Percentiles rank a stretch among this genome's conserved stretches.
phyloP scores from a whole-genome alignment of 768 basidiomycete species.

The Leccinum broughii region DNA sequence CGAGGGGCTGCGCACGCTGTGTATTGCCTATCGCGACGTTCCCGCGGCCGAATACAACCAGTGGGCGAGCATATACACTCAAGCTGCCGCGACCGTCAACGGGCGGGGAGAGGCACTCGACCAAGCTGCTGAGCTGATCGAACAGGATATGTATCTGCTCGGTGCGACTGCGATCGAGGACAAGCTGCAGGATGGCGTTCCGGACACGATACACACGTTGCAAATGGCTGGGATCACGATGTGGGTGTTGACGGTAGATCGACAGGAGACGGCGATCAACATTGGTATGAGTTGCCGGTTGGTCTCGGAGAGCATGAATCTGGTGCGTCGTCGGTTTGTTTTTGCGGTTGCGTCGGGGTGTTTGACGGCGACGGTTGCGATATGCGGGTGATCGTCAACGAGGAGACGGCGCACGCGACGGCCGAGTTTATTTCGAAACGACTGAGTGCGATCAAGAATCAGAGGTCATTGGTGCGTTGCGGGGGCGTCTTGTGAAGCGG shows the following conservation, averaged over 20 bases:
- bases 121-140: slow-evolving; percentile 92
- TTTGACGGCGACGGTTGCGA: neutral
- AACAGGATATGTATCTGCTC: slow-evolving; percentile 88
- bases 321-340: slow-evolving; percentile 49
- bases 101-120: slow-evolving; percentile 95
- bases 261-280: slow-evolving; percentile 99
- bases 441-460: slow-evolving; percentile 89
- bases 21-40: slow-evolving; percentile 91
- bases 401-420: slow-evolving; percentile 79
- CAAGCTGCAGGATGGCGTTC: slow-evolving; percentile 97
- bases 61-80: slow-evolving; percentile 86
- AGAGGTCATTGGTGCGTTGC: slow-evolving; percentile 83
- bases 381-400: slow-evolving; percentile 89
- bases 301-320: slow-evolving; percentile 97
- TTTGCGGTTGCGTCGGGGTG: neutral
- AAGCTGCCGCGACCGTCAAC: slow-evolving; percentile 93
- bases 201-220: slow-evolving; percentile 95
- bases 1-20: slow-evolving; percentile 95
- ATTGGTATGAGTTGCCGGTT: slow-evolving; percentile 97
- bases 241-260: slow-evolving; percentile 97
- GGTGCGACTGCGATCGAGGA: slow-evolving; percentile 99
- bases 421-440: slow-evolving; percentile 86
- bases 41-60: slow-evolving; percentile 86
- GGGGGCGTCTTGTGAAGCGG: neutral
- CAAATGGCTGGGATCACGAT: slow-evolving; percentile 99